Evolutionary conservation across 257 asterid species (phyloP).

Genomic region (Hygrophila difformis): DNA sequence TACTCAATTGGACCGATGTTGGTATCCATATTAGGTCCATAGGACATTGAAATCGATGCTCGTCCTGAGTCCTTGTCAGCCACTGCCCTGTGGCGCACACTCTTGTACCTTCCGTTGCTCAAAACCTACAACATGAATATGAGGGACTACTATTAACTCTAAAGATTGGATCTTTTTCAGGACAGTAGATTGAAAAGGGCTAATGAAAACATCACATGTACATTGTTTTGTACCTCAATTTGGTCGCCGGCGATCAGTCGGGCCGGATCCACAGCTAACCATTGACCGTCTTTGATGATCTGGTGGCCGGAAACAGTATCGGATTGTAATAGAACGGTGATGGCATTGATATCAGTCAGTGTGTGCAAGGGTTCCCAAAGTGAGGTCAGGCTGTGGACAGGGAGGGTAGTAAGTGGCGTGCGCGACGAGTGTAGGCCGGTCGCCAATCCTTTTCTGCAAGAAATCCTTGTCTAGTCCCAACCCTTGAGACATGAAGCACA

Average conservation of each 20-base stretch:
- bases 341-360: constrained; percentile 1
- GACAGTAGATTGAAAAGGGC: no score
- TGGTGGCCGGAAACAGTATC: background rate
- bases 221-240: background rate
- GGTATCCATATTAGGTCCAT: background rate
- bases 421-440: background rate
- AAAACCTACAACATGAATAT: background rate
- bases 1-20: background rate
- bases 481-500: constrained; percentile 7
- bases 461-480: background rate
- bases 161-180: no score
- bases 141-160: no score
- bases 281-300: background rate
- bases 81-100: constrained; percentile 1
- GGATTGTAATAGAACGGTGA: constrained; percentile 7
- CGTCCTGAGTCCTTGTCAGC: background rate
- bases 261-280: constrained; percentile 3
- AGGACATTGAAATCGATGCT: constrained; percentile 1
- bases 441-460: background rate
- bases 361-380: background rate
- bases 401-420: constrained; percentile 6
- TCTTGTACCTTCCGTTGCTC: constrained; percentile 4
- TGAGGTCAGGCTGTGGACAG: constrained; percentile 4
- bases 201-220: no score
- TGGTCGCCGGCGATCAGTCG: constrained; percentile 4